Evolutionary conservation across 1,139 yeast species (phyloP), one percentile per base, ranked within the genome.

Genomic region (Komagataea norvegica): DNA sequence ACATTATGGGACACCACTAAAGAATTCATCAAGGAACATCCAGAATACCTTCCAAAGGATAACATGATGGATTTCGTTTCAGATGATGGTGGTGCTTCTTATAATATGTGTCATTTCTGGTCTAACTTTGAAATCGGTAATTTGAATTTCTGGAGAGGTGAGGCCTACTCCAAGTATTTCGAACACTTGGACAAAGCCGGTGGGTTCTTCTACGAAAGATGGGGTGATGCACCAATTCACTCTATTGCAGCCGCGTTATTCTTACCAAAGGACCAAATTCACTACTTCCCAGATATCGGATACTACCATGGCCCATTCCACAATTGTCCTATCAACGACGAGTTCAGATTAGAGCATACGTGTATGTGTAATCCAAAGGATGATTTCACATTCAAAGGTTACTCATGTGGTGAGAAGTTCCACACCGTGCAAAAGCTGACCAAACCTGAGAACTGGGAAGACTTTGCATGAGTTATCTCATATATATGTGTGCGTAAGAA

Each of bases 181-280:
- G 77, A 84, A 17, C 61, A 69, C 49, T 68, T 88, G 50, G 96
- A 88, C 58, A 55, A 68, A 44, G 70, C 80, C 1, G 96, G 96
- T 30, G 94, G 94, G 5, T 88, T 88, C 65, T 88, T 84, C 65
- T 88, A 88, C 60, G 96, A 88, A 59, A 71, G 96, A 58, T 88
- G 96, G 96, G 96, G 96, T 25, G 96, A 88, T 61, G 96, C 96
- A 0, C 95, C 96, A 6, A 76, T 87, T 16, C 96, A 86, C 61
- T 79, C 95, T 3, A 74, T 87, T 46, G 89, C 91, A 2, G 91
- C 87, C 1, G 68, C 94, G 0, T 65, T 83, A 41, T 72, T 87
- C 58, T 61, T 85, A 47, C 72, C 79, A 43, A 74, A 70, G 51
- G 70, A 71, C 43, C 72, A 83, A 54, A 65, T 87, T 36, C 94